phyloP scores from a whole-genome alignment of 2,329 filamentous ascomycete genomes.

The Eutypa lata region DNA sequence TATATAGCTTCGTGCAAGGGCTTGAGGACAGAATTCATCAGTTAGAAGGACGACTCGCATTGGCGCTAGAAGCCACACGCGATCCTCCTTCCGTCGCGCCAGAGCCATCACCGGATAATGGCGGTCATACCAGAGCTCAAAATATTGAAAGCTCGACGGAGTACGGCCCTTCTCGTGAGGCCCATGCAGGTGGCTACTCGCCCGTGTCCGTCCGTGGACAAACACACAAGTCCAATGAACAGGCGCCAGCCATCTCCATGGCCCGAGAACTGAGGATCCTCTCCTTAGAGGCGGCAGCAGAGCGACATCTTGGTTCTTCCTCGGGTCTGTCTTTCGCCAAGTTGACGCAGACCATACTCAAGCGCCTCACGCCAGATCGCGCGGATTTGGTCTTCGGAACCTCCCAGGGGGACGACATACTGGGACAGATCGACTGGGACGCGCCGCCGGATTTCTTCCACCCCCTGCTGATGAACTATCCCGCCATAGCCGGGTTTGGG shows the following conservation, averaged over 20 bases:
- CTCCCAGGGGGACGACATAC: constrained; percentile 1
- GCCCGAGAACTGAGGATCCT: constrained; percentile 19
- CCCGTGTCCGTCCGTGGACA: constrained; percentile 1
- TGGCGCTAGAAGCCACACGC: constrained; percentile 1
- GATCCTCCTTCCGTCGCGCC: constrained; percentile 1
- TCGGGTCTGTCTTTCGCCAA: constrained; percentile 43
- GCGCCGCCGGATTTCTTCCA: constrained; percentile 1
- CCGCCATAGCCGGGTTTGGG: constrained; percentile 10
- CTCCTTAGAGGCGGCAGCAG: constrained; percentile 41
- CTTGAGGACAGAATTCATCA: constrained; percentile 24
- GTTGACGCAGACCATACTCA: constrained; percentile 39
- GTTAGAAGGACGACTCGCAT: constrained; percentile 13
- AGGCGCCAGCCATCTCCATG: constrained; percentile 7
- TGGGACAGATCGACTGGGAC: neutral
- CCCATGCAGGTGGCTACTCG: neutral
- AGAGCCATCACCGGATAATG: neutral
- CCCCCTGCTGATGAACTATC: constrained; percentile 3
- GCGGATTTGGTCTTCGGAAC: constrained; percentile 38
- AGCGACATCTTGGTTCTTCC: constrained; percentile 40
- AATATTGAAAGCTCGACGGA: neutral
- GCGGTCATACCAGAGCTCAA: neutral
- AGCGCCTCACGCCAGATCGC: constrained; percentile 38
- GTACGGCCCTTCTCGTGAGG: neutral
- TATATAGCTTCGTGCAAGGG: constrained; percentile 28
- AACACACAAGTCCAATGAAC: constrained; percentile 2